phyloP scores from a whole-genome alignment of 345 rosid genomes.

The Ceriops decandra region DNA sequence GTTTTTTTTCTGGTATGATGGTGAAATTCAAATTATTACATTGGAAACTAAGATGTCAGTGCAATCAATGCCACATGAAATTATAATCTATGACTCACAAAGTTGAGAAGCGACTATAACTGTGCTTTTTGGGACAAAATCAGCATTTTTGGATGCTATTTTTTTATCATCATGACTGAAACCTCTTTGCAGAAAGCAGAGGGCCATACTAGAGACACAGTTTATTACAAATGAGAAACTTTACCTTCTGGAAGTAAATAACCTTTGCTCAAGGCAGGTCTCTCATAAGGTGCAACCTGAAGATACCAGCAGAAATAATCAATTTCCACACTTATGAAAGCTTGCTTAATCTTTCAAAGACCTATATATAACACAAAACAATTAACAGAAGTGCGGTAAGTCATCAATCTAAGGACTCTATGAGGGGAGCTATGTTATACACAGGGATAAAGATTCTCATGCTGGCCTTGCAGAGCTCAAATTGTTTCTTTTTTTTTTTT shows the following conservation, averaged over 20 bases:
- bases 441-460: background rate
- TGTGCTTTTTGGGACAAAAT: background rate
- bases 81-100: background rate
- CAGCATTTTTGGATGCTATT: background rate
- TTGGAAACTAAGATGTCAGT: background rate
- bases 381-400: background rate
- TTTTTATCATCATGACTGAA: background rate
- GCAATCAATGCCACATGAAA: background rate
- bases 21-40: background rate
- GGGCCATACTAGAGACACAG: background rate
- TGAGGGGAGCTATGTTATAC: background rate
- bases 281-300: conserved; percentile 86
- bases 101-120: background rate
- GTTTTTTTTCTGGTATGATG: background rate
- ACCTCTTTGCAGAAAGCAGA: background rate
- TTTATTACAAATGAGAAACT: conserved; percentile 2
- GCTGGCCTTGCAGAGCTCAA: background rate
- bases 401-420: background rate
- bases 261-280: conserved; percentile 93
- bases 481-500: background rate
- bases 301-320: conserved; percentile 14
- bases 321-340: background rate
- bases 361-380: background rate
- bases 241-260: conserved; percentile 79
- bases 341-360: background rate